These are phyloP conservation scores for Xylaria curta DNA, from an alignment of 495 filamentous ascomycete genomes.

Conservation along the genomic window DNA sequence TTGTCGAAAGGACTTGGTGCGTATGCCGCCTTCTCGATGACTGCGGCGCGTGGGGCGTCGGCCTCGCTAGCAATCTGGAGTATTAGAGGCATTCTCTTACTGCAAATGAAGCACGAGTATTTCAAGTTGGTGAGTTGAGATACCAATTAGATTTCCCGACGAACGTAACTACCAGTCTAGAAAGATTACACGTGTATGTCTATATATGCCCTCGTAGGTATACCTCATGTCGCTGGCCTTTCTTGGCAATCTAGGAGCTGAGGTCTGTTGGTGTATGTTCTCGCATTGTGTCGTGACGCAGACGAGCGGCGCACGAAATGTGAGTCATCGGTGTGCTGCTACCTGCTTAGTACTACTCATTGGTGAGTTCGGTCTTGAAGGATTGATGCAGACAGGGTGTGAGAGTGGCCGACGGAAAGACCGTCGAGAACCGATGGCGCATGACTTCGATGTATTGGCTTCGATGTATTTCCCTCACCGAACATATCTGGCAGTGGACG, in stretches of 20 bases:
- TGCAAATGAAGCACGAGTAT: background rate
- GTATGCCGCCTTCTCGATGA: conserved; percentile 44
- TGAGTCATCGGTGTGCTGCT: conserved; percentile 18
- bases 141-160: background rate
- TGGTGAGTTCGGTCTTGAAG: background rate
- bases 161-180: background rate
- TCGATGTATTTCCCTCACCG: background rate
- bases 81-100: conserved; percentile 39
- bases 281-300: background rate
- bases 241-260: background rate
- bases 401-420: background rate
- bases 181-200: background rate
- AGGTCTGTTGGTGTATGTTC: background rate
- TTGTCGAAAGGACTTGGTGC: conserved; percentile 38
- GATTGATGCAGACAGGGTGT: background rate
- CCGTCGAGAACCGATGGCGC: background rate
- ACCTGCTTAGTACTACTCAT: background rate
- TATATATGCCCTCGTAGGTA: background rate
- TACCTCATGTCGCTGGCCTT: background rate
- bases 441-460: background rate
- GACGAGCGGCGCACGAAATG: background rate
- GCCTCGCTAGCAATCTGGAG: conserved; percentile 37
- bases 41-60: conserved; percentile 39
- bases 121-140: background rate
- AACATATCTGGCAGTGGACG: too few species aligned